Conservation (phyloP, 2,329 filamentous ascomycete genomes). For the Calonectria pseudoturangicola region DNA sequence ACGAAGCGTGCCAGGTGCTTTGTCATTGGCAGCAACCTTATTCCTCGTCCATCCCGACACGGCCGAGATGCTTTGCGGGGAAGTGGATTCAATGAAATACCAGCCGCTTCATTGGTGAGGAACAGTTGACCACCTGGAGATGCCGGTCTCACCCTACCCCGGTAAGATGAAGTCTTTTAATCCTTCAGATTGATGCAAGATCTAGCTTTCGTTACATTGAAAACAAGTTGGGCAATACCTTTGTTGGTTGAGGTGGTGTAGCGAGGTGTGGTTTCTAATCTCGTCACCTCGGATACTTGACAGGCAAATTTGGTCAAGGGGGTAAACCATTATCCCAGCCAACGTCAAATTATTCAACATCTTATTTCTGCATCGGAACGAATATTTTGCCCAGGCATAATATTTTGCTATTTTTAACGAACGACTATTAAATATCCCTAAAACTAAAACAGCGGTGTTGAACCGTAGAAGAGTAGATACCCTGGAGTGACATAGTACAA, state of each 20-base stretch:
- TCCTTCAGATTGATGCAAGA: neutral
- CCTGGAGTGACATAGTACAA: slow-evolving; percentile 2
- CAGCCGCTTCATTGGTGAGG: neutral
- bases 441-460: slow-evolving; percentile 5
- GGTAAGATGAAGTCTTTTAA: neutral
- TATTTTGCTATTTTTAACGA: neutral
- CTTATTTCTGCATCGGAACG: neutral
- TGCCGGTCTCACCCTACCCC: neutral
- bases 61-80: slow-evolving; percentile 25
- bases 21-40: neutral
- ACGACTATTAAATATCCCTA: neutral
- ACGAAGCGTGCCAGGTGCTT: neutral
- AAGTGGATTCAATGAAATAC: neutral
- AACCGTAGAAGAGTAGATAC: neutral
- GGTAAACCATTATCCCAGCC: too few relatives aligned
- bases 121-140: neutral
- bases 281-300: too few relatives aligned
- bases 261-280: too few relatives aligned
- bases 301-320: too few relatives aligned
- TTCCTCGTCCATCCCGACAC: neutral
- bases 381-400: neutral
- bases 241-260: too few relatives aligned
- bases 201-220: too few relatives aligned
- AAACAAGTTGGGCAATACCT: too few relatives aligned
- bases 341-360: neutral